These are phyloP conservation scores for Diversispora epigaea DNA, from an alignment of 192 early-diverging fungal species.

Conservation along the genomic window DNA sequence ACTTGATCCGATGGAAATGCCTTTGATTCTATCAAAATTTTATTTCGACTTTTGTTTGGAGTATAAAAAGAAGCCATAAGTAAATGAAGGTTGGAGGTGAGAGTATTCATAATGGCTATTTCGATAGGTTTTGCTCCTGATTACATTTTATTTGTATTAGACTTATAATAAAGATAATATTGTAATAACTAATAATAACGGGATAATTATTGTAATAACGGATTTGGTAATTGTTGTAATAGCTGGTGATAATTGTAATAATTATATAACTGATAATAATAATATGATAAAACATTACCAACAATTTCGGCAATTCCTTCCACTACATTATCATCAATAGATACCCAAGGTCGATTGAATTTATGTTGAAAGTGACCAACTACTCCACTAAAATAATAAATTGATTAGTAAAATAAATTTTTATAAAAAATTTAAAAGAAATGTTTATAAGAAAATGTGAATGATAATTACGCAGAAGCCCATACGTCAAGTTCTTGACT, in stretches of 20 bases:
- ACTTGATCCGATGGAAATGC: constrained; percentile 93
- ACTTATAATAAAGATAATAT: background rate
- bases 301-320: constrained; percentile 76
- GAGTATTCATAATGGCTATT: constrained; percentile 88
- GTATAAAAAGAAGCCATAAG: constrained; percentile 90
- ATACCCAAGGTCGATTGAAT: constrained; percentile 81
- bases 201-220: too few relatives aligned
- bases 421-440: constrained; percentile 2
- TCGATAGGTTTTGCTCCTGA: constrained; percentile 73
- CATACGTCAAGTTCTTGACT: constrained; percentile 90
- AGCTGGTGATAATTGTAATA: too few relatives aligned
- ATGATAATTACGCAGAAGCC: constrained; percentile 57
- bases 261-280: too few relatives aligned
- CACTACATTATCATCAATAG: constrained; percentile 75
- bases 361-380: constrained; percentile 86
- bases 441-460: background rate
- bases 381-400: constrained; percentile 63
- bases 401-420: background rate
- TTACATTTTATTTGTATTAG: background rate
- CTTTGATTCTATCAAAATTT: constrained; percentile 89
- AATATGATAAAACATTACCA: constrained; percentile 46
- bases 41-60: constrained; percentile 70
- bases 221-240: background rate
- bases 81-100: constrained; percentile 90
- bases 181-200: too few relatives aligned